phyloP scores from a whole-genome alignment of 306 rosid species.

The Lathyrus tuberosus region DNA sequence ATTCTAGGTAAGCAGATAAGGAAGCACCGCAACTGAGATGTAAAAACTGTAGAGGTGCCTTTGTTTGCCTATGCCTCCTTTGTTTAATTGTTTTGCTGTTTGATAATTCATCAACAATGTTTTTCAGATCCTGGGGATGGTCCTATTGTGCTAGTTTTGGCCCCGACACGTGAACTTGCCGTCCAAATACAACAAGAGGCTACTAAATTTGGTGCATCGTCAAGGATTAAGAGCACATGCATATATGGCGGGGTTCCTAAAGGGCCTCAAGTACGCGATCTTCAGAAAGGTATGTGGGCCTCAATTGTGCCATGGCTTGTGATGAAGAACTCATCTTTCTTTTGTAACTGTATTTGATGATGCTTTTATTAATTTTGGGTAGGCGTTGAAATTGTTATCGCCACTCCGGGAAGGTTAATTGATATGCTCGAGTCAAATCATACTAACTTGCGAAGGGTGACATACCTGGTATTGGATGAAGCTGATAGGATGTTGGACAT shows the following conservation, averaged over 20 bases:
- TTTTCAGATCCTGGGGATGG: conserved; percentile 94
- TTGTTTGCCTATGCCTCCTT: conserved; percentile 13
- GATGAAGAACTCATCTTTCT: conserved; percentile 14
- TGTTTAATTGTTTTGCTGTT: conserved; percentile 10
- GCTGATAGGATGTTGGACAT: conserved; percentile 99
- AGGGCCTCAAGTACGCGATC: conserved; percentile 99
- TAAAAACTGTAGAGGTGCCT: conserved; percentile 9
- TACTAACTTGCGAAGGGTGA: conserved; percentile 96
- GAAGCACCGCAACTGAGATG: conserved; percentile 12
- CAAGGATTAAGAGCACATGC: conserved; percentile 95
- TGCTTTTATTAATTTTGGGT: conserved; percentile 38
- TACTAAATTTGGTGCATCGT: conserved; percentile 94
- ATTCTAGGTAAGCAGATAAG: conserved; percentile 61
- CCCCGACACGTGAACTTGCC: conserved; percentile 98
- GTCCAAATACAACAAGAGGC: conserved; percentile 96
- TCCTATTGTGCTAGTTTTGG: conserved; percentile 92
- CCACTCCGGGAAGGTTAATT: conserved; percentile 98
- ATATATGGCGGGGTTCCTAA: conserved; percentile 99
- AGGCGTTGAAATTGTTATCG: conserved; percentile 98
- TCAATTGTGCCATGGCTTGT: conserved; percentile 2
- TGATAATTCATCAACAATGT: conserved; percentile 15
- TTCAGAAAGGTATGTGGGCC: conserved; percentile 80
- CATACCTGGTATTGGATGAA: conserved; percentile 95
- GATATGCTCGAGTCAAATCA: conserved; percentile 98
- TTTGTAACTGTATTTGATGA: conserved; percentile 3